Evolutionary conservation across 2,329 filamentous ascomycete genomes (phyloP).

Genomic region (Botryotinia narcissicola): DNA sequence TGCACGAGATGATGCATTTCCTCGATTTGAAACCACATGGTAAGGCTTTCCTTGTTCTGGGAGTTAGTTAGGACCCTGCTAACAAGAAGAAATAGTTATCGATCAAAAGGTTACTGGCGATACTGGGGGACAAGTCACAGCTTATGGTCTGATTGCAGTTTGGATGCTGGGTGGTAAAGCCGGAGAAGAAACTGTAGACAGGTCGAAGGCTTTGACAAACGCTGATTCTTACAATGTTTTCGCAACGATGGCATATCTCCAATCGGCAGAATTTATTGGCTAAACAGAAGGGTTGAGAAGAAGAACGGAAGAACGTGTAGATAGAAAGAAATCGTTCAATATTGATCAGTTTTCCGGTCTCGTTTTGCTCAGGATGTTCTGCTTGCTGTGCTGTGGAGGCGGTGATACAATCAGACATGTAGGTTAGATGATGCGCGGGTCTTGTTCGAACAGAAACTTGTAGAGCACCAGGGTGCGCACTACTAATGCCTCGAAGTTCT

Average conservation of each 20-base stretch:
- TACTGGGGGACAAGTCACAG: background rate
- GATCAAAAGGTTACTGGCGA: constrained; percentile 3
- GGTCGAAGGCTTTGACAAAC: constrained; percentile 10
- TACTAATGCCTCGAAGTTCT: background rate
- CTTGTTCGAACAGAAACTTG: background rate
- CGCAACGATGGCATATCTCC: constrained; percentile 16
- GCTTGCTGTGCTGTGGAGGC: background rate
- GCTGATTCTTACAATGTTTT: constrained; percentile 18
- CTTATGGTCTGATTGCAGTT: constrained; percentile 9
- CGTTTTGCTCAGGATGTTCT: background rate
- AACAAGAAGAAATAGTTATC: background rate
- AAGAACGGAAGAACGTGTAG: background rate
- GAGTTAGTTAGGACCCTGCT: background rate
- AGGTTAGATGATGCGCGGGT: background rate
- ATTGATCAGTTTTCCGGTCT: background rate
- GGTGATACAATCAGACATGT: background rate
- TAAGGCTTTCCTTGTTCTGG: background rate
- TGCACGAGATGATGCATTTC: constrained; percentile 19
- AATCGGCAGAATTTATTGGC: constrained; percentile 4
- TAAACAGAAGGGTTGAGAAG: background rate
- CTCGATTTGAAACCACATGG: constrained; percentile 15
- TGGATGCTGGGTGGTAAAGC: constrained; percentile 9
- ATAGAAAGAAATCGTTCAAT: background rate
- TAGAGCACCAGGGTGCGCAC: background rate
- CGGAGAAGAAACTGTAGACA: constrained; percentile 10